Evolutionary conservation across 345 rosid species (phyloP).

Genomic region (Pistacia integerrima): DNA sequence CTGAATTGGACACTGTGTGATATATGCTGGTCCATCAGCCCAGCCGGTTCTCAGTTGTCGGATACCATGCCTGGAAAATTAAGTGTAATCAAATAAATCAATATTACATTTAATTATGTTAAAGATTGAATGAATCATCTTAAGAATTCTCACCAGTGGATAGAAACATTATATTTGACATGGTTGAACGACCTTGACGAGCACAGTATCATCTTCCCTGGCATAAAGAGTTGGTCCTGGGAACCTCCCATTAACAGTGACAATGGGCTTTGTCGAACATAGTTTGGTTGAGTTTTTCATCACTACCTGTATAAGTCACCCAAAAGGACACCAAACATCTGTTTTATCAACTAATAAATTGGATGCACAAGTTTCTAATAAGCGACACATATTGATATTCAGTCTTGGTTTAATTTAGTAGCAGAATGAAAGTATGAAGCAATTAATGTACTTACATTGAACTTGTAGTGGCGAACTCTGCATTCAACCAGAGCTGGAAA

Average conservation of each 20-base stretch:
- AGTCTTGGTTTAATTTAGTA: not conserved
- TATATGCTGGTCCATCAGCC: constrained; percentile 97
- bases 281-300: constrained; percentile 66
- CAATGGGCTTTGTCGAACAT: constrained; percentile 79
- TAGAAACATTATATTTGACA: constrained; percentile 78
- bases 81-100: not conserved
- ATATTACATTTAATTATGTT: not conserved
- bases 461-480: constrained; percentile 69
- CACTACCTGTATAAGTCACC: constrained; percentile 48
- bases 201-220: constrained; percentile 82
- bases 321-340: not conserved
- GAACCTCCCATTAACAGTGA: constrained; percentile 78
- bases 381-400: too few species aligned
- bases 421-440: too few species aligned
- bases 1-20: constrained; percentile 91
- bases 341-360: not conserved
- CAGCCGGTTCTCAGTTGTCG: constrained; percentile 78
- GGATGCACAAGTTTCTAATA: too few species aligned
- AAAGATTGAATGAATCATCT: not conserved
- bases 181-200: constrained; percentile 75
- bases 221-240: constrained; percentile 92
- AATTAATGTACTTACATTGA: constrained; percentile 50
- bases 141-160: constrained; percentile 65
- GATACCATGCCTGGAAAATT: constrained; percentile 72
- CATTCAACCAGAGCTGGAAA: constrained; percentile 52